phyloP scores from a whole-genome alignment of 2,329 filamentous ascomycete species.

The Pyrenochaeta sp. region DNA sequence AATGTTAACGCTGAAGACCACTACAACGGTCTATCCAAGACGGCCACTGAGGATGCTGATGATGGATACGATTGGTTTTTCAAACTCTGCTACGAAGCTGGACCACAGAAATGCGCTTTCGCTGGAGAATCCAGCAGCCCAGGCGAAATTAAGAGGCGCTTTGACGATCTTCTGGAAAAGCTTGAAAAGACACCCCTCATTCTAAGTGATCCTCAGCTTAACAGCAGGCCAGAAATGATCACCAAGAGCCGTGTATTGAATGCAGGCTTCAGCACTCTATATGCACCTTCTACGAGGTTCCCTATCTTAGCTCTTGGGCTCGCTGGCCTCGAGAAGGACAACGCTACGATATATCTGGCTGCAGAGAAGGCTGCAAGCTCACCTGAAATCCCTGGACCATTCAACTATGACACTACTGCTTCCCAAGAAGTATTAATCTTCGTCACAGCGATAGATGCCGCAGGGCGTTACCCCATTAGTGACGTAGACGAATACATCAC shows the following conservation, averaged over 20 bases:
- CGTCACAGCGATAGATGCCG: slow-evolving; percentile 14
- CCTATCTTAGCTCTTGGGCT: slow-evolving; percentile 1
- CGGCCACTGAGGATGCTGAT: slow-evolving; percentile 3
- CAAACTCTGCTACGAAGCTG: slow-evolving; percentile 61
- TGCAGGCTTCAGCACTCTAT: neutral
- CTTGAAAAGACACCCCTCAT: slow-evolving; percentile 29
- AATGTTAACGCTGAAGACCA: slow-evolving; percentile 44
- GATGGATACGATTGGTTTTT: slow-evolving; percentile 57
- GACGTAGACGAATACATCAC: slow-evolving; percentile 9
- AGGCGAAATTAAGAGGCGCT: slow-evolving; percentile 12
- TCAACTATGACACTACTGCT: slow-evolving; percentile 4
- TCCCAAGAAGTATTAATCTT: neutral
- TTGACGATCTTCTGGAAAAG: slow-evolving; percentile 5
- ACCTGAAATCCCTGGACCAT: neutral
- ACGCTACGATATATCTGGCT: neutral
- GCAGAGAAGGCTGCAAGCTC: neutral
- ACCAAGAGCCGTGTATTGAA: neutral
- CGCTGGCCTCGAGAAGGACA: neutral
- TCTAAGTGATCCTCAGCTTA: neutral
- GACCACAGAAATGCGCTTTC: slow-evolving; percentile 29
- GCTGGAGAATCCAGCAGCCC: slow-evolving; percentile 2
- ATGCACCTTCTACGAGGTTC: neutral
- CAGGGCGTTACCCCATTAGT: slow-evolving; percentile 7
- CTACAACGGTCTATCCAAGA: slow-evolving; percentile 7
- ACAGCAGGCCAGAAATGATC: neutral